These are phyloP conservation scores for Paulinella micropora DNA, from an alignment of 78 protist species.

Conservation along the genomic window DNA sequence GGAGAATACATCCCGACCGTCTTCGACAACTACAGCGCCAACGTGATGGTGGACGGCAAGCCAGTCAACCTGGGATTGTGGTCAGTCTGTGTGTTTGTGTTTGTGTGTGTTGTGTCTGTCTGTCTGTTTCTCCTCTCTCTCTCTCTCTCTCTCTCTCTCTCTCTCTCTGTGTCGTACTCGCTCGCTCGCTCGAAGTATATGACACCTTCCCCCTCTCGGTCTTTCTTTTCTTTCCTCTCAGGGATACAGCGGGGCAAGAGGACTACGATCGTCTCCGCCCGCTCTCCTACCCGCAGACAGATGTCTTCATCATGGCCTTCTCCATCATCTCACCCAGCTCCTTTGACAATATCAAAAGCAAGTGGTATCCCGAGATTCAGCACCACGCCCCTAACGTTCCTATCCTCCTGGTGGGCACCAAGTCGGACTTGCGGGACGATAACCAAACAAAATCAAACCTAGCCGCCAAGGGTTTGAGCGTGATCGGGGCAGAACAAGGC, in stretches of 20 bases:
- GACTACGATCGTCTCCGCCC: conserved; percentile 91
- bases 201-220: too few relatives aligned
- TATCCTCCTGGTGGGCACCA: conserved; percentile 73
- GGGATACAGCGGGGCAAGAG: conserved; percentile 32
- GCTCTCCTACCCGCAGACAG: conserved; percentile 56
- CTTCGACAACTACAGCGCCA: conserved; percentile 76
- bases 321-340: conserved; percentile 53
- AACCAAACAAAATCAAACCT: not conserved
- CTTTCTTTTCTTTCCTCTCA: too few relatives aligned
- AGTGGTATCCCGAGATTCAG: conserved; percentile 68
- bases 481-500: not conserved
- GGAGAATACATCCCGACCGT: conserved; percentile 36
- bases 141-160: too few relatives aligned
- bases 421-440: conserved; percentile 62
- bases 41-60: conserved; percentile 67
- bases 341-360: conserved; percentile 58
- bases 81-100: too few relatives aligned
- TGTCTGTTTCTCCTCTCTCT: too few relatives aligned
- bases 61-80: conserved; percentile 37
- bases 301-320: conserved; percentile 78
- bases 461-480: not conserved
- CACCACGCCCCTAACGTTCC: conserved; percentile 70
- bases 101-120: too few relatives aligned
- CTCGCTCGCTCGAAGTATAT: too few relatives aligned
- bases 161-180: too few relatives aligned